phyloP scores from a whole-genome alignment of 306 rosid species.

The Quercus mongolica region DNA sequence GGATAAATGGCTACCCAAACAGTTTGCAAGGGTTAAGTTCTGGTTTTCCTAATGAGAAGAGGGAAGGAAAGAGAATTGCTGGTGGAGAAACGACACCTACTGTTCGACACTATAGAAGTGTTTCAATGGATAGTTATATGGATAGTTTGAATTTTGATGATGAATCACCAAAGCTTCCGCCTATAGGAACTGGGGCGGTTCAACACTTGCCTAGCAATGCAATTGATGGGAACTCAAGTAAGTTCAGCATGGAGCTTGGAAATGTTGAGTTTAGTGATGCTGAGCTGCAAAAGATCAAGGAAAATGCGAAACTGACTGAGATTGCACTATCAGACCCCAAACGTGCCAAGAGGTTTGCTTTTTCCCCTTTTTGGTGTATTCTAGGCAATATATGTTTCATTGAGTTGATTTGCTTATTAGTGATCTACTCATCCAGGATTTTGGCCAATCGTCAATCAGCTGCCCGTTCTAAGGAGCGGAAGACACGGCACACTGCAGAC shows the following conservation, averaged over 20 bases:
- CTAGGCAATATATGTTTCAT: background rate
- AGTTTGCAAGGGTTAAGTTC: constrained; percentile 36
- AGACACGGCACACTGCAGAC: constrained; percentile 67
- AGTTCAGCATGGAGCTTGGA: constrained; percentile 50
- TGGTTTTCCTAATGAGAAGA: constrained; percentile 41
- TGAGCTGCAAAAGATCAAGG: constrained; percentile 75
- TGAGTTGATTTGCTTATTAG: background rate
- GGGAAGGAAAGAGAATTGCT: constrained; percentile 76
- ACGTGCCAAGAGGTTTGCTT: constrained; percentile 73
- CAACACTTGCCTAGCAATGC: constrained; percentile 57
- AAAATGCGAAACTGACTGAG: constrained; percentile 70
- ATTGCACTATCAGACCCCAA: constrained; percentile 82
- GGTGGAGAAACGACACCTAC: constrained; percentile 40
- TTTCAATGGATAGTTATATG: constrained; percentile 77
- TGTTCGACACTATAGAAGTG: constrained; percentile 65
- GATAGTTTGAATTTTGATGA: constrained; percentile 53
- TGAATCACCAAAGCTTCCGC: constrained; percentile 45
- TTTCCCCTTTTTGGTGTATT: background rate
- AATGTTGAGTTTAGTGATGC: constrained; percentile 59
- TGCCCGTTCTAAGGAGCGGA: constrained; percentile 89
- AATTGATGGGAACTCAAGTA: constrained; percentile 41
- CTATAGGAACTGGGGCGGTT: constrained; percentile 31
- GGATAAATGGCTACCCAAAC: constrained; percentile 29
- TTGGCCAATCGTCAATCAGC: constrained; percentile 93
- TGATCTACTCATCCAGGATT: constrained; percentile 46